These are phyloP conservation scores for Scedosporium dehoogii DNA, from an alignment of 2,329 filamentous ascomycete species.

Conservation along the genomic window DNA sequence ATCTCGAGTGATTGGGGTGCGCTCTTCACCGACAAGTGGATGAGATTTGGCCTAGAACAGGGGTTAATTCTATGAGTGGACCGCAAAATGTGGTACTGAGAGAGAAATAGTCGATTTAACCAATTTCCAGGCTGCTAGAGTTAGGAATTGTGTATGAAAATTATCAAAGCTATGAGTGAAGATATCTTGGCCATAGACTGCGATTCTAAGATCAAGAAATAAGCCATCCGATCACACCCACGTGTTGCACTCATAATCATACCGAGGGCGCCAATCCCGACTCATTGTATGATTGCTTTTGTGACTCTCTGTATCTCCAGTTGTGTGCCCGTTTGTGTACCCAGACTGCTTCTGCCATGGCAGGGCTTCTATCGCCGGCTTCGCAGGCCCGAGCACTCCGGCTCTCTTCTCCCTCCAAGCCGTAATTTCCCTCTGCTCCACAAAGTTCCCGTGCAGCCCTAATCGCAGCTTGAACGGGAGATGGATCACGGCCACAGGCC, in stretches of 20 bases:
- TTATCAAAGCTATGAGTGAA: too few relatives aligned
- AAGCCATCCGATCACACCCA: conserved; percentile 8
- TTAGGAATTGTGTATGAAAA: too few relatives aligned
- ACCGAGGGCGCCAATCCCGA: background rate
- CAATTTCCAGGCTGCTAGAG: too few relatives aligned
- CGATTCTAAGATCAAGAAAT: too few relatives aligned
- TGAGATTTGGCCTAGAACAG: too few relatives aligned
- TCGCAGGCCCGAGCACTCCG: conserved; percentile 27
- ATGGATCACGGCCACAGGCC: conserved; percentile 29
- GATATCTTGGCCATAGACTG: too few relatives aligned
- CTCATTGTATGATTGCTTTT: background rate
- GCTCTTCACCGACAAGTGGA: too few relatives aligned
- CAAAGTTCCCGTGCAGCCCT: conserved; percentile 33
- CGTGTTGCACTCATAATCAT: background rate
- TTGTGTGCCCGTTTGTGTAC: background rate
- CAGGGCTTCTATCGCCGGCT: conserved; percentile 23
- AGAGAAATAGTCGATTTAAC: too few relatives aligned
- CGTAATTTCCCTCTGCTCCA: conserved; percentile 30
- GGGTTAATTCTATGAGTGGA: too few relatives aligned
- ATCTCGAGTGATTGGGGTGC: too few relatives aligned
- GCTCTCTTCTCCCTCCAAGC: conserved; percentile 26
- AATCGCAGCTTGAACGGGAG: conserved; percentile 29
- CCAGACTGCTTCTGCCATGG: conserved; percentile 23
- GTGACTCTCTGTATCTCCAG: background rate
- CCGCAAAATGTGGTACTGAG: too few relatives aligned